Evolutionary conservation across 805 yeast species (phyloP).

Genomic region (Teunomyces kruisii): DNA sequence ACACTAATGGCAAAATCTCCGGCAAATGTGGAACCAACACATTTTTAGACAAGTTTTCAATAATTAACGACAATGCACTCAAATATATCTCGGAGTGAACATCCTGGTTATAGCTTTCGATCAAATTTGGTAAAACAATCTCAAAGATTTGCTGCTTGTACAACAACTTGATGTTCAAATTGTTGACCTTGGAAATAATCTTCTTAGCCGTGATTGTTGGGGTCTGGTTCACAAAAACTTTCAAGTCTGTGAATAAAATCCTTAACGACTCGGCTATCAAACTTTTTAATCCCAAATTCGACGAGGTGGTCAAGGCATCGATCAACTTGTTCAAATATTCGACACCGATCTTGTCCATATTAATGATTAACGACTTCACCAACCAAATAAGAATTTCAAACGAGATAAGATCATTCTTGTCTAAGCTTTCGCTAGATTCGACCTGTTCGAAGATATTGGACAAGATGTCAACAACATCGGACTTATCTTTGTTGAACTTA

Average conservation of each 20-base stretch:
- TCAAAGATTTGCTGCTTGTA: constrained; percentile 82
- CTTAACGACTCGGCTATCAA: constrained; percentile 55
- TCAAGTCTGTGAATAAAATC: constrained; percentile 65
- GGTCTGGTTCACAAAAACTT: constrained; percentile 51
- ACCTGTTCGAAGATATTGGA: neutral
- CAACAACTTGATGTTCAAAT: constrained; percentile 61
- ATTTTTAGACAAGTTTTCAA: constrained; percentile 61
- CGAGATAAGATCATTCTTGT: constrained; percentile 6
- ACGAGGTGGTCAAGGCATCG: constrained; percentile 29
- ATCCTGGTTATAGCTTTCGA: constrained; percentile 19
- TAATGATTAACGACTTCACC: constrained; percentile 65
- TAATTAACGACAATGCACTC: constrained; percentile 63
- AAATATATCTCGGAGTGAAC: constrained; percentile 46
- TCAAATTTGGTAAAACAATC: constrained; percentile 54
- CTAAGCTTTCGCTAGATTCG: neutral
- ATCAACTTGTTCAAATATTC: constrained; percentile 20
- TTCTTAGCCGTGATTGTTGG: constrained; percentile 20
- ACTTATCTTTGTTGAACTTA: constrained; percentile 21
- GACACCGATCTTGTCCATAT: constrained; percentile 44
- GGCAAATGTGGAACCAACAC: constrained; percentile 65
- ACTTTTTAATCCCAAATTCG: constrained; percentile 17
- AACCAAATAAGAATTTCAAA: constrained; percentile 70
- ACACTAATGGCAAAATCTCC: constrained; percentile 66
- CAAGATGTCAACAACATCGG: neutral
- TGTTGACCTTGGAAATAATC: constrained; percentile 44